These are phyloP conservation scores for Tylopilus balloui DNA, from an alignment of 768 basidiomycete genomes.

Conservation along the genomic window DNA sequence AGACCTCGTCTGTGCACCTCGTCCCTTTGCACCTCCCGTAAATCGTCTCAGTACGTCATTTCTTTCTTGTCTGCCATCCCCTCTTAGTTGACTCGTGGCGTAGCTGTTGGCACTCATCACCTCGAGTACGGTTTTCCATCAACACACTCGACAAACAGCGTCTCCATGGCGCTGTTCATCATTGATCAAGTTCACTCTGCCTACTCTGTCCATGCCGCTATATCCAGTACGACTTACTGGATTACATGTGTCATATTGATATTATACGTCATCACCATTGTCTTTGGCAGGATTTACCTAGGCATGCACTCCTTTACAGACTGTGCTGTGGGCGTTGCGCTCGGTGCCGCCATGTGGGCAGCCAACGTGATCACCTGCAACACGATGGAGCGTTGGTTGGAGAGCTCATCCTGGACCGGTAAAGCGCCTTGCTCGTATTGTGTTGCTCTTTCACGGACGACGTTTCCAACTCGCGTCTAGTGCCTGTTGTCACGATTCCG, in stretches of 20 bases:
- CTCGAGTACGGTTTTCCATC: slow-evolving; percentile 95
- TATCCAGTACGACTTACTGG: slow-evolving; percentile 46
- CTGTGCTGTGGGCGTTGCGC: slow-evolving; percentile 54
- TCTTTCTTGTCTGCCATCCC: not conserved
- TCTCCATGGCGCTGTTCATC: slow-evolving; percentile 85
- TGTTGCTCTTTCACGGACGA: slow-evolving; percentile 11
- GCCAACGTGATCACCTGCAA: slow-evolving; percentile 34
- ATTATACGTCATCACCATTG: slow-evolving; percentile 65
- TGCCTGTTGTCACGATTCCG: slow-evolving; percentile 58
- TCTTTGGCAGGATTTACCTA: slow-evolving; percentile 77
- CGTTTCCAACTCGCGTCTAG: slow-evolving; percentile 22
- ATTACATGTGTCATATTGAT: slow-evolving; percentile 42
- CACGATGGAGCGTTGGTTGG: slow-evolving; percentile 42
- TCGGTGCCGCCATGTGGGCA: slow-evolving; percentile 67
- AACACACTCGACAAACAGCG: slow-evolving; percentile 88
- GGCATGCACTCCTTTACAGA: slow-evolving; percentile 88
- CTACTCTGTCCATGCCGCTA: slow-evolving; percentile 32
- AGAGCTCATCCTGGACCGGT: slow-evolving; percentile 35
- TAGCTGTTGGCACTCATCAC: slow-evolving; percentile 76
- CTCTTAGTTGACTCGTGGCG: not conserved
- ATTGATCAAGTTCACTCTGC: slow-evolving; percentile 55
- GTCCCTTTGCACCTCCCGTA: slow-evolving; percentile 89
- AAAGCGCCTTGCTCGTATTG: slow-evolving; percentile 10
- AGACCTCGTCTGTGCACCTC: slow-evolving; percentile 84
- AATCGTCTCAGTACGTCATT: slow-evolving; percentile 76